Evolutionary conservation across 768 basidiomycete genomes (phyloP).

Genomic region (Lactarius hengduanensis): DNA sequence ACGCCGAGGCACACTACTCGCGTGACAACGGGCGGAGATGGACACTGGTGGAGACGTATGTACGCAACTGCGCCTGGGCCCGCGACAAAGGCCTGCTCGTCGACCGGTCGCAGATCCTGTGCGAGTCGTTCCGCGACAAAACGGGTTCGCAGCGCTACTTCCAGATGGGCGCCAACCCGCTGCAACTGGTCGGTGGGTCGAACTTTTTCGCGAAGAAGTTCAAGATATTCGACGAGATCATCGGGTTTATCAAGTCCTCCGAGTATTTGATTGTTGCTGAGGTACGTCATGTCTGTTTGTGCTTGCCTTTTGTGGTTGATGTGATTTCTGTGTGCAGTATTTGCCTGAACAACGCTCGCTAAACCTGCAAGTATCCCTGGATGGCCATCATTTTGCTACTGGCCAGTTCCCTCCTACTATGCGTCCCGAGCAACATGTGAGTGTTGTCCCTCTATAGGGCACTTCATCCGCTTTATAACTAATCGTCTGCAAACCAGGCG

Average conservation of each 20-base stretch:
- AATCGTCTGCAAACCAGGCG: conserved; percentile 47
- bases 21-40: conserved; percentile 76
- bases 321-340: conserved; percentile 40
- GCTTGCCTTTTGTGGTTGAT: not conserved
- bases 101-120: conserved; percentile 86
- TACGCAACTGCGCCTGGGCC: conserved; percentile 91
- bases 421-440: conserved; percentile 85
- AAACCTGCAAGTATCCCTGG: conserved; percentile 88
- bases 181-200: conserved; percentile 76
- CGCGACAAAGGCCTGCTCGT: conserved; percentile 73
- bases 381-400: conserved; percentile 80
- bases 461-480: not conserved
- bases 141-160: conserved; percentile 70
- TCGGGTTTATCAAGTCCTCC: conserved; percentile 95
- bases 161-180: conserved; percentile 50
- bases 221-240: conserved; percentile 81
- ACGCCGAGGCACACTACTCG: conserved; percentile 71
- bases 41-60: conserved; percentile 78
- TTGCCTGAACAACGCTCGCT: conserved; percentile 56
- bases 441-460: conserved; percentile 33
- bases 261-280: conserved; percentile 96
- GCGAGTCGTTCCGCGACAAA: conserved; percentile 86
- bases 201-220: conserved; percentile 70
- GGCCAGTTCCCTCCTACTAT: conserved; percentile 90
- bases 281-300: conserved; percentile 43